Evolutionary conservation across 2,329 filamentous ascomycete species (phyloP).

Genomic region (Penicillium sp.): DNA sequence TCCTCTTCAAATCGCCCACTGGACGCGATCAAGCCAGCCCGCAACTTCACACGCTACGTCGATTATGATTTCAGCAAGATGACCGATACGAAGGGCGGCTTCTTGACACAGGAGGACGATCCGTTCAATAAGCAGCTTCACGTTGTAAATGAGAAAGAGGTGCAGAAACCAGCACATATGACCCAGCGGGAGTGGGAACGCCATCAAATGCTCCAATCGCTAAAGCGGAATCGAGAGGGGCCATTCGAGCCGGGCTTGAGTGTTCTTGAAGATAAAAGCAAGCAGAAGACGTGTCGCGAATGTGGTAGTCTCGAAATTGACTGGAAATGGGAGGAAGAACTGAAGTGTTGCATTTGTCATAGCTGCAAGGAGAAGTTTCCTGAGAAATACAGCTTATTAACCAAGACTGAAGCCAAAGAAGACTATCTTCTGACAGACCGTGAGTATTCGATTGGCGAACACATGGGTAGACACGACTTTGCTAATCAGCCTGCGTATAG

Average conservation of each 20-base stretch:
- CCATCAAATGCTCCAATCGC: conserved; percentile 66
- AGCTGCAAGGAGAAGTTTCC: conserved; percentile 83
- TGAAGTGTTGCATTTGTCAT: conserved; percentile 70
- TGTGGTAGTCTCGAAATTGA: conserved; percentile 85
- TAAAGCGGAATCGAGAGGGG: conserved; percentile 70
- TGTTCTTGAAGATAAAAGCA: conserved; percentile 60
- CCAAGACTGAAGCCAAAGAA: conserved; percentile 92
- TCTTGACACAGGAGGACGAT: conserved; percentile 86
- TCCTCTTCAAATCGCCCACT: conserved; percentile 42
- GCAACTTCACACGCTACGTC: conserved; percentile 89
- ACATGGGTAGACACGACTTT: conserved; percentile 3
- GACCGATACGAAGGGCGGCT: conserved; percentile 96
- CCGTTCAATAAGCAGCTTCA: conserved; percentile 78
- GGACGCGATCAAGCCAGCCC: conserved; percentile 65
- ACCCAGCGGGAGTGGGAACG: conserved; percentile 88
- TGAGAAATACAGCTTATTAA: conserved; percentile 91
- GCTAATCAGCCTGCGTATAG: conserved; percentile 40
- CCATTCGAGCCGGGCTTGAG: conserved; percentile 89
- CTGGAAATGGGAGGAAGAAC: conserved; percentile 88
- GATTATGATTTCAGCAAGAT: conserved; percentile 98
- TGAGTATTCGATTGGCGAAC: conserved; percentile 46
- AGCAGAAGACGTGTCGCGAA: conserved; percentile 74
- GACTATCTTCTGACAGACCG: conserved; percentile 93
- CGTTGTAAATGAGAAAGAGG: conserved; percentile 48
- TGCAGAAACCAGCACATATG: conserved; percentile 80